Conservation (phyloP, 495 filamentous ascomycete species). For the Hypomontagnella submonticulosa region DNA sequence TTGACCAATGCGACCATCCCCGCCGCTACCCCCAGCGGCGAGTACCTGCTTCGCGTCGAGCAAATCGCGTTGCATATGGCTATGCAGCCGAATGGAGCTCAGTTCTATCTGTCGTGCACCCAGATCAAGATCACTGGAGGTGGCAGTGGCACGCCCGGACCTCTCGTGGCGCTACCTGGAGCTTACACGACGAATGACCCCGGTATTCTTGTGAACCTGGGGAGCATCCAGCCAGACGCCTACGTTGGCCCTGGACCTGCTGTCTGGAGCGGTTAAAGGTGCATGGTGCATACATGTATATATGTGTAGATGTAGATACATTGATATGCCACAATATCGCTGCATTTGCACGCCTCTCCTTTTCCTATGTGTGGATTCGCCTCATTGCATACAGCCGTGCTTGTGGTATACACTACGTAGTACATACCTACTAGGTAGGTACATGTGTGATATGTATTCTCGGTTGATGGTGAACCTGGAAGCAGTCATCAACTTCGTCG, state of each 20-base stretch:
- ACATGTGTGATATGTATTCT: too few species aligned
- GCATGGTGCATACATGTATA: neutral
- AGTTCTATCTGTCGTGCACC: slow-evolving; percentile 66
- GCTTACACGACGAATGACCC: slow-evolving; percentile 62
- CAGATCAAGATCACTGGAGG: slow-evolving; percentile 66
- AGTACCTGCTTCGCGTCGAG: slow-evolving; percentile 69
- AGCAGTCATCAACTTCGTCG: slow-evolving; percentile 33
- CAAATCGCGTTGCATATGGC: slow-evolving; percentile 65
- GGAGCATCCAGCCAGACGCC: slow-evolving; percentile 46
- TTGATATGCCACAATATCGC: too few species aligned
- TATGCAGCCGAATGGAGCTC: slow-evolving; percentile 54
- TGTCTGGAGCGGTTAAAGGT: slow-evolving; percentile 51
- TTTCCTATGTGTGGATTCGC: too few species aligned
- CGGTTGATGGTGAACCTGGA: slow-evolving; percentile 33
- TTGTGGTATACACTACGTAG: too few species aligned
- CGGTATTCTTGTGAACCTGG: slow-evolving; percentile 58
- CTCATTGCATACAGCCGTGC: too few species aligned
- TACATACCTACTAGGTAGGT: too few species aligned
- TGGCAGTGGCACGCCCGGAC: slow-evolving; percentile 57
- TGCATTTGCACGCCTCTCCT: too few species aligned
- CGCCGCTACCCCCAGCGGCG: slow-evolving; percentile 54
- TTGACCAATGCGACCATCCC: slow-evolving; percentile 61
- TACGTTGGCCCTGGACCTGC: slow-evolving; percentile 59
- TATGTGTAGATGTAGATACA: too few species aligned
- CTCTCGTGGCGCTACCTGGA: slow-evolving; percentile 62